Evolutionary conservation across 225 moss, liverwort and hornwort species (phyloP).

Genomic region (Pleurozium schreberi): DNA sequence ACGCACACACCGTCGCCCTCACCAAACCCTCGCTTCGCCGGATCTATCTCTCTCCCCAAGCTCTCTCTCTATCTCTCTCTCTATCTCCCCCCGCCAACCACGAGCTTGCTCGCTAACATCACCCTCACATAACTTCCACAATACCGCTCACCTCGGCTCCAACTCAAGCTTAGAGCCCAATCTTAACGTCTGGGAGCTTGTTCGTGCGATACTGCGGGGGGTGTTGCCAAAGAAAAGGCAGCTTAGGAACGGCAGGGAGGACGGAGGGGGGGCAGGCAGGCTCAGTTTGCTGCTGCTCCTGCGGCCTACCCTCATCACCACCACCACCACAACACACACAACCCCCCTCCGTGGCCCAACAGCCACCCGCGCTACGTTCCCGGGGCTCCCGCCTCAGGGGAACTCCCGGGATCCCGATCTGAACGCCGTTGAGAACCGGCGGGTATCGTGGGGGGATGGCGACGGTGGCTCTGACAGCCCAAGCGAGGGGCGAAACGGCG

Average conservation of each 20-base stretch:
- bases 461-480: neutral
- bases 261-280: neutral
- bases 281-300: neutral
- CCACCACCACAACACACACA: slow-evolving; percentile 19
- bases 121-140: neutral
- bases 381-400: neutral
- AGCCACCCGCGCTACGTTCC: neutral
- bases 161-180: neutral
- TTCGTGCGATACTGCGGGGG: neutral
- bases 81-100: neutral
- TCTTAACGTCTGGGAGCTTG: neutral
- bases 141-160: neutral
- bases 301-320: slow-evolving; percentile 27
- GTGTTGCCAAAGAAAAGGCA: slow-evolving; percentile 4
- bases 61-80: neutral
- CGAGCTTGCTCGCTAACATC: neutral
- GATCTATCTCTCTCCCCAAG: neutral
- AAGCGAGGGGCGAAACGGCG: neutral
- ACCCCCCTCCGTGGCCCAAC: neutral
- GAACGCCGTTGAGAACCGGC: neutral
- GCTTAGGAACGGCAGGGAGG: neutral
- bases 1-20: neutral
- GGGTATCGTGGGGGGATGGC: neutral
- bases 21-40: neutral
- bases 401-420: neutral